phyloP scores from a whole-genome alignment of 495 filamentous ascomycete species.

The Parathielavia hyrcaniae region DNA sequence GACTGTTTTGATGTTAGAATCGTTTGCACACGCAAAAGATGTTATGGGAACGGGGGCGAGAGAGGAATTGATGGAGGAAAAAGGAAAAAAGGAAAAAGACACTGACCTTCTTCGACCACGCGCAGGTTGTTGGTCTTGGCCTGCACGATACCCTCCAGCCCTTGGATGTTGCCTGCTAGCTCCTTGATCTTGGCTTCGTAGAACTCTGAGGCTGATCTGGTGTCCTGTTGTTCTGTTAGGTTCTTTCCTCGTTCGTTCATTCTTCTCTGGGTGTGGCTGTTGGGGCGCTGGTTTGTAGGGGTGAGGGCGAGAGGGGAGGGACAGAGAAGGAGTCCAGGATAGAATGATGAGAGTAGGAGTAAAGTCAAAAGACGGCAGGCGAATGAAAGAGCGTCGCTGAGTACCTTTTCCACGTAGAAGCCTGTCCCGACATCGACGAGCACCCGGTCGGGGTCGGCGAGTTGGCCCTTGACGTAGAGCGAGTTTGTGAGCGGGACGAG shows the following conservation, averaged over 20 bases:
- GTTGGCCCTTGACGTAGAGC: slow-evolving; percentile 80
- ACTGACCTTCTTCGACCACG: slow-evolving; percentile 79
- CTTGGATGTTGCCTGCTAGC: slow-evolving; percentile 68
- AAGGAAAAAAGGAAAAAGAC: not conserved
- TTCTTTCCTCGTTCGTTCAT: too few relatives aligned
- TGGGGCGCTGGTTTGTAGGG: too few relatives aligned
- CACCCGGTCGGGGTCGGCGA: slow-evolving; percentile 71
- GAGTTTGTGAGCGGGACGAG: slow-evolving; percentile 89
- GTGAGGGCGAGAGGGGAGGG: too few relatives aligned
- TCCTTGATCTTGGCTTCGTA: slow-evolving; percentile 81
- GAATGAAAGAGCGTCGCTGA: not conserved
- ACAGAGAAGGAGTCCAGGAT: too few relatives aligned
- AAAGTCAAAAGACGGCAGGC: not conserved
- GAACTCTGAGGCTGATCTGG: slow-evolving; percentile 71
- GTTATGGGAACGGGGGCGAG: not conserved
- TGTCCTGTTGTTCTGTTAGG: too few relatives aligned
- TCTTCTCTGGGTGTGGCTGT: not conserved
- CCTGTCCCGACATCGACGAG: slow-evolving; percentile 95
- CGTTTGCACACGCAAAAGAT: not conserved
- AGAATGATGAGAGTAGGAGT: not conserved
- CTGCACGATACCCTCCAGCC: slow-evolving; percentile 79
- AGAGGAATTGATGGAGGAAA: not conserved
- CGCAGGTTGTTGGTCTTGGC: slow-evolving; percentile 77
- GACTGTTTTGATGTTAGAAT: slow-evolving; percentile 31
- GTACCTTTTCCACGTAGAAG: slow-evolving; percentile 91